Evolutionary conservation across 257 asterid genomes (phyloP), one percentile per base, ranked within the genome.

Genomic region (Solanum megistacrolobum): DNA sequence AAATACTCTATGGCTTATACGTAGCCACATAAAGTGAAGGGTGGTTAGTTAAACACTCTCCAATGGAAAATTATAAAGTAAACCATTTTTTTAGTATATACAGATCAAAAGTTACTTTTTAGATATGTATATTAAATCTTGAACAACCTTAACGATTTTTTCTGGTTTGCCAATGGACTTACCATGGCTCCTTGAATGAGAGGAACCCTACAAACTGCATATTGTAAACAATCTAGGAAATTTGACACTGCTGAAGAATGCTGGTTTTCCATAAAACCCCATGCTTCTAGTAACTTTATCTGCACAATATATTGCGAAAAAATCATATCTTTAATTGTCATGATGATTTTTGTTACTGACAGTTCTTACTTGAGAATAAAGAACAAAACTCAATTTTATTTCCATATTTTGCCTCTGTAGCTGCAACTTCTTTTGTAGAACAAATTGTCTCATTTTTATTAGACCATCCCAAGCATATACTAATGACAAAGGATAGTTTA

Each of bases 141-240:
- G 41, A 38, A 38, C 41, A 38, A 38, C 41, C 41, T 2, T 38
- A 38, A 38, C 9, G 10, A 7, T 38, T 38, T 38, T 7, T 38
- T 7, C 41, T 38, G 35, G 6, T 29, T 68, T 18, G 75, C 11
- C 75, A 68, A 6, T 13, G 23, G 75, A 68, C 38, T 68, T 69
- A 92, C 99, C 95, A 88, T 92, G 16, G 98, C 98, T 18, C 98
- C 98, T 71, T 94, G 93, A 18, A 93, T 88, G 46, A 96, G 94
- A 62, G 98, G 99, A 84, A 96, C 87, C 86, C 89, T 92, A 88
- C 98, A 94, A 48, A 94, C 90, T 83, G 90, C 98, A 88, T 91
- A 89, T 55, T 93, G 94, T 91, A 95, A 91, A 65, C 88, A 87
- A 41, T 95, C 94, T 87, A 88, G 91, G 76, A 95, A 95, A 46